Evolutionary conservation across 345 rosid species (phyloP).

Genomic region (Eucalyptus fibrosa): DNA sequence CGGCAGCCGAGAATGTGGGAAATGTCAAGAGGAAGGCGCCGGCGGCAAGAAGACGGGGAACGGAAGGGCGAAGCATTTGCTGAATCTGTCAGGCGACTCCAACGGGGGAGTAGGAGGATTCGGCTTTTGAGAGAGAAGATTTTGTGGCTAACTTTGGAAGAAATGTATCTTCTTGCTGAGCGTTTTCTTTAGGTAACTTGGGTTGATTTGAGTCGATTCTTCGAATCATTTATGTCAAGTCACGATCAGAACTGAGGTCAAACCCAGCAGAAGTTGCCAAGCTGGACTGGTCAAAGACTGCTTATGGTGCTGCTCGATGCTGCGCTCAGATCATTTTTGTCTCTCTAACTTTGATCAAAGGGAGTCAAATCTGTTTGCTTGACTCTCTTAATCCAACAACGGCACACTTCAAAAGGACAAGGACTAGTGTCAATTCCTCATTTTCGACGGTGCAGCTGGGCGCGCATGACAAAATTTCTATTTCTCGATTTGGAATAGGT

Average conservation of each 20-base stretch:
- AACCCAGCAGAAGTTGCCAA: background rate
- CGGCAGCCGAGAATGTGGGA: background rate
- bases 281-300: background rate
- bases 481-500: no score
- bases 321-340: background rate
- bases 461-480: no score
- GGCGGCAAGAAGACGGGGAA: background rate
- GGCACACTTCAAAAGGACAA: background rate
- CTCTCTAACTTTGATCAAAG: background rate
- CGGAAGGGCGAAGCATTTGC: background rate
- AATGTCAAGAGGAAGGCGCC: background rate
- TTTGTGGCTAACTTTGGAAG: background rate
- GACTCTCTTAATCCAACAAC: background rate
- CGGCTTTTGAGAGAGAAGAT: background rate
- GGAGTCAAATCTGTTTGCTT: background rate
- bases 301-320: background rate
- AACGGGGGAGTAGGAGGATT: background rate
- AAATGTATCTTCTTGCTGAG: background rate
- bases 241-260: background rate
- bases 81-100: background rate
- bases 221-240: background rate
- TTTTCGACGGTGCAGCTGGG: background rate
- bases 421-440: background rate
- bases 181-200: background rate
- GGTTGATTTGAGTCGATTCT: background rate